phyloP scores from a whole-genome alignment of 257 asterid species.

The Phtheirospermum japonicum region DNA sequence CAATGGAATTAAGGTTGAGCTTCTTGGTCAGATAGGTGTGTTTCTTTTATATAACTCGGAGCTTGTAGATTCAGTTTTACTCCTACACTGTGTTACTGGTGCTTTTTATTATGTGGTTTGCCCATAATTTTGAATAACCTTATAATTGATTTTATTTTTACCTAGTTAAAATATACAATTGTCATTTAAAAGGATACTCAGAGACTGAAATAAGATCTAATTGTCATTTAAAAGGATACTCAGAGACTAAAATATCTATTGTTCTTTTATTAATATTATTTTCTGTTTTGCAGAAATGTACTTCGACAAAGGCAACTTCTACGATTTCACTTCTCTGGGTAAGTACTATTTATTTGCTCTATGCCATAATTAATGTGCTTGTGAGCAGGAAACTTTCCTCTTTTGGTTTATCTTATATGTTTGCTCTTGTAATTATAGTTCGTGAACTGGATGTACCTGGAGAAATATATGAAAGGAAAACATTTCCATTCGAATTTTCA shows the following conservation, averaged over 20 bases:
- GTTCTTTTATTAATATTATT: slow-evolving; percentile 5
- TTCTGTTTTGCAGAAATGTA: slow-evolving; percentile 54
- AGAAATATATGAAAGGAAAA: slow-evolving; percentile 87
- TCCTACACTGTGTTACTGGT: slow-evolving; percentile 17
- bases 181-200: background rate
- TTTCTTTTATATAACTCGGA: slow-evolving; percentile 15
- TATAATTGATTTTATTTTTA: background rate
- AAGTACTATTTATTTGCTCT: slow-evolving; percentile 28
- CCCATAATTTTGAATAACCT: slow-evolving; percentile 18
- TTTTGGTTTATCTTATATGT: slow-evolving; percentile 20
- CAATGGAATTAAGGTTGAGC: slow-evolving; percentile 97
- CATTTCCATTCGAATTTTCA: slow-evolving; percentile 94
- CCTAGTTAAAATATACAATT: slow-evolving; percentile 14
- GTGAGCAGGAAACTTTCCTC: slow-evolving; percentile 12
- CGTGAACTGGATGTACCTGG: slow-evolving; percentile 96
- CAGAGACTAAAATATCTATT: background rate
- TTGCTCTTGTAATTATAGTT: slow-evolving; percentile 38
- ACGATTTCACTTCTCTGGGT: slow-evolving; percentile 93
- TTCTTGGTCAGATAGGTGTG: slow-evolving; percentile 99
- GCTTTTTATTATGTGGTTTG: background rate
- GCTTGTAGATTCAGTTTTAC: slow-evolving; percentile 15
- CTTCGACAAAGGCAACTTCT: slow-evolving; percentile 86
- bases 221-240: slow-evolving; percentile 5
- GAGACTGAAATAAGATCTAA: background rate
- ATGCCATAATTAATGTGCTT: slow-evolving; percentile 20